phyloP scores from a whole-genome alignment of 1,284 basidiomycete species.

The Tetrapyrgos nigripes region DNA sequence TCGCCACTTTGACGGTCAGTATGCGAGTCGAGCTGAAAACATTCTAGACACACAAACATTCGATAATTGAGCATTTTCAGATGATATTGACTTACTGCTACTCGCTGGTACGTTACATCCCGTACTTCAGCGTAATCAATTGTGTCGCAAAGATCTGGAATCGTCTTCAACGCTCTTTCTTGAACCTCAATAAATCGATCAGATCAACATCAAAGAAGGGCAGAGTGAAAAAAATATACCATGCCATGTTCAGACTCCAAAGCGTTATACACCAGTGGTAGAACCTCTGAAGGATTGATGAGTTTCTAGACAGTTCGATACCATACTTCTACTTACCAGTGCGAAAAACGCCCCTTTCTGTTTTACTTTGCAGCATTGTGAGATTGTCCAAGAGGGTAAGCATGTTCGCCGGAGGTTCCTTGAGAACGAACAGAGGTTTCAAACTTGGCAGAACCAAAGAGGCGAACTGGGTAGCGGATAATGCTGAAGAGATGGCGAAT shows the following conservation, averaged over 20 bases:
- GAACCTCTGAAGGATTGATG: slow-evolving; percentile 69
- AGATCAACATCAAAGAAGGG: background rate
- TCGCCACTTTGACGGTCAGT: slow-evolving; percentile 88
- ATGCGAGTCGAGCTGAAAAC: slow-evolving; percentile 92
- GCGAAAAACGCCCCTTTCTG: slow-evolving; percentile 85
- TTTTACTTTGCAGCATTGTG: slow-evolving; percentile 88
- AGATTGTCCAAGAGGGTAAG: slow-evolving; percentile 92
- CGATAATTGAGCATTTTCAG: background rate
- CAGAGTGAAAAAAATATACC: slow-evolving; percentile 40
- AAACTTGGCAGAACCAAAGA: slow-evolving; percentile 85
- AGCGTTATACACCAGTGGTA: slow-evolving; percentile 95
- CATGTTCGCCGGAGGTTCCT: slow-evolving; percentile 98
- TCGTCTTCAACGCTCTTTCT: slow-evolving; percentile 86
- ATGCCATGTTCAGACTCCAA: slow-evolving; percentile 91
- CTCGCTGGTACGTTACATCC: slow-evolving; percentile 58
- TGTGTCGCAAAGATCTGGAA: slow-evolving; percentile 90
- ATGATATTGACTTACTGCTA: background rate
- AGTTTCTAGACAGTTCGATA: background rate
- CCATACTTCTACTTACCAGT: slow-evolving; percentile 69
- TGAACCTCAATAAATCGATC: slow-evolving; percentile 68
- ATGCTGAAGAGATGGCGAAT: slow-evolving; percentile 86
- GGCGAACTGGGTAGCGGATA: slow-evolving; percentile 86
- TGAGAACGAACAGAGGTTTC: slow-evolving; percentile 89
- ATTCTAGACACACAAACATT: slow-evolving; percentile 52
- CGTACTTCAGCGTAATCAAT: slow-evolving; percentile 95